phyloP scores from a whole-genome alignment of 1,139 yeast species.

The Hyphopichia fennica region DNA sequence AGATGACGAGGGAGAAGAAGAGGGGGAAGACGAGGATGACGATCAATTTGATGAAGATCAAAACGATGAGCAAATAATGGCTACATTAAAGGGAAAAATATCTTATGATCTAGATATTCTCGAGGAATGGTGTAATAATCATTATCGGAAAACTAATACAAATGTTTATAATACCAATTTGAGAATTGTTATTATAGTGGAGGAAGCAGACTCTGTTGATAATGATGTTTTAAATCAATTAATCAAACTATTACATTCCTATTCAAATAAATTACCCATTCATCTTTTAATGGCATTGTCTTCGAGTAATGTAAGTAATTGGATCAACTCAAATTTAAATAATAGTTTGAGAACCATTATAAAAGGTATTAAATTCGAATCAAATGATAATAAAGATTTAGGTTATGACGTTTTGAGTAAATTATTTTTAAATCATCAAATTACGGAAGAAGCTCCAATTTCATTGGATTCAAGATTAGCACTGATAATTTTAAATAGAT shows the following conservation, averaged over 20 bases:
- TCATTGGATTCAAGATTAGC: conserved; percentile 25
- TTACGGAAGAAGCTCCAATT: conserved; percentile 16
- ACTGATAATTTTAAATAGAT: conserved; percentile 36
- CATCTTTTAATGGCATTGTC: conserved; percentile 56
- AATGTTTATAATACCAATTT: conserved; percentile 11
- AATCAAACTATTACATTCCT: conserved; percentile 45
- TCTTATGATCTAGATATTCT: conserved; percentile 56
- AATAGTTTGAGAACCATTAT: conserved; percentile 32
- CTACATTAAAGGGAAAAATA: conserved; percentile 18
- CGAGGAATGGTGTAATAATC: conserved; percentile 41
- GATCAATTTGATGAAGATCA: conserved; percentile 6
- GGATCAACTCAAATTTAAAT: conserved; percentile 37
- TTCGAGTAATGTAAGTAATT: conserved; percentile 36
- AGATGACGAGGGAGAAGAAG: conserved; percentile 10
- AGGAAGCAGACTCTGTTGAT: conserved; percentile 64
- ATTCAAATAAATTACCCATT: conserved; percentile 37
- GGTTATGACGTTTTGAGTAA: conserved; percentile 40
- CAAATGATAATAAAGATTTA: conserved; percentile 40
- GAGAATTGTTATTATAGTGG: conserved; percentile 50
- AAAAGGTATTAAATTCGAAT: conserved; percentile 43
- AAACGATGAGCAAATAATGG: conserved; percentile 5
- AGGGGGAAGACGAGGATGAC: conserved; percentile 8
- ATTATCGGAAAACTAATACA: conserved; percentile 12
- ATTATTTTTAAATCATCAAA: conserved; percentile 29
- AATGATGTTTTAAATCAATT: conserved; percentile 51